phyloP scores from a whole-genome alignment of 306 rosid genomes.

The Lablab purpureus region DNA sequence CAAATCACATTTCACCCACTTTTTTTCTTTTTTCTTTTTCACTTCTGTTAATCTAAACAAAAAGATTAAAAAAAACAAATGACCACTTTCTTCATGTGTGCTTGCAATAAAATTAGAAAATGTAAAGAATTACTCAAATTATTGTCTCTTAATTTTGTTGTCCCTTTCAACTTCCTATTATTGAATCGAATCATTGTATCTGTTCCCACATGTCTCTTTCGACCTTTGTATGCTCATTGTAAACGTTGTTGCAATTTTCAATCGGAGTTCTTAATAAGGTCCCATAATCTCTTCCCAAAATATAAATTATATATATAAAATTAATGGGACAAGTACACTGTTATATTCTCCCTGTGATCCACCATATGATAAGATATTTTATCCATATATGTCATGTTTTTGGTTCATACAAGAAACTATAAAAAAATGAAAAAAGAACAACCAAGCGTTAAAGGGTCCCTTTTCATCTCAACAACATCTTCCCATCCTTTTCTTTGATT shows the following conservation, averaged over 20 bases:
- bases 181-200: background rate
- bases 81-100: too few species aligned
- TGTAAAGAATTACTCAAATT: background rate
- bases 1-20: too few species aligned
- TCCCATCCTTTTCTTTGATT: background rate
- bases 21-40: too few species aligned
- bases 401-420: slow-evolving; percentile 19
- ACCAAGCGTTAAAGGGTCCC: slow-evolving; percentile 26
- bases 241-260: slow-evolving; percentile 27
- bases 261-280: slow-evolving; percentile 15
- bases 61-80: too few species aligned
- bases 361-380: slow-evolving; percentile 14
- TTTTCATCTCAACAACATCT: slow-evolving; percentile 26
- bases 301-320: background rate
- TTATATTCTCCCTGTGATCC: slow-evolving; percentile 33
- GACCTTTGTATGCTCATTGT: slow-evolving; percentile 14
- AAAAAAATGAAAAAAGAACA: background rate
- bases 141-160: background rate
- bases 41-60: too few species aligned
- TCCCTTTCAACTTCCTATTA: background rate
- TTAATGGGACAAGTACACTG: slow-evolving; percentile 1
- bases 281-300: background rate
- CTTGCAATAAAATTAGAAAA: too few species aligned
- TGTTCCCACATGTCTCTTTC: slow-evolving; percentile 25
- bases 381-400: background rate